Evolutionary conservation across 805 yeast species (phyloP).

Genomic region (Huiozyma sinensis): DNA sequence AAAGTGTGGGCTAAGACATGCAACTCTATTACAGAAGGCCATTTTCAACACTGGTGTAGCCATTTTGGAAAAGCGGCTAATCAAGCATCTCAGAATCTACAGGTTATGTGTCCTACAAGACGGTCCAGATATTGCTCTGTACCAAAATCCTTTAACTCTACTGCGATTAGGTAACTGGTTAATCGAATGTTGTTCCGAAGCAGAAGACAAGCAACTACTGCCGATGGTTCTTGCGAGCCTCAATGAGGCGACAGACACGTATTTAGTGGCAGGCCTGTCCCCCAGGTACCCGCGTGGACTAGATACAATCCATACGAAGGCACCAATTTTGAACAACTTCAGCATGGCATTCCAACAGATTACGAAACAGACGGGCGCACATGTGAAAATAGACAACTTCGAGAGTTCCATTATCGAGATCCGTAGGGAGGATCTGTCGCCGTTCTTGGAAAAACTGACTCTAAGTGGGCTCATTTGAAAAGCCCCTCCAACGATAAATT

Average conservation of each 20-base stretch:
- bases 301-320: conserved; percentile 25
- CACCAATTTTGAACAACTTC: conserved; percentile 61
- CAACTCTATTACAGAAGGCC: conserved; percentile 73
- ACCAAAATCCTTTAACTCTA: conserved; percentile 77
- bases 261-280: conserved; percentile 80
- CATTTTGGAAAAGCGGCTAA: conserved; percentile 69
- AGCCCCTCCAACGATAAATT: no score
- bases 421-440: conserved; percentile 73
- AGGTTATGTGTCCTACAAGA: conserved; percentile 82
- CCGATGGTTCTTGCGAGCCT: conserved; percentile 84
- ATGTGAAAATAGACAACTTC: conserved; percentile 85
- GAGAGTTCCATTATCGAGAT: conserved; percentile 91
- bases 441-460: conserved; percentile 77
- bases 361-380: conserved; percentile 75
- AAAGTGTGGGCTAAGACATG: conserved; percentile 58
- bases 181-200: conserved; percentile 76
- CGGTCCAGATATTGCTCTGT: conserved; percentile 70
- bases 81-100: conserved; percentile 70
- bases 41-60: conserved; percentile 84
- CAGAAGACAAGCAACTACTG: conserved; percentile 48
- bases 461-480: conserved; percentile 44
- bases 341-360: conserved; percentile 87
- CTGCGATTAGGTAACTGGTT: conserved; percentile 85
- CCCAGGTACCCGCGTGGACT: conserved; percentile 59
- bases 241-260: conserved; percentile 63